phyloP scores from a whole-genome alignment of 2,329 filamentous ascomycete species.

The Nemania sp. region DNA sequence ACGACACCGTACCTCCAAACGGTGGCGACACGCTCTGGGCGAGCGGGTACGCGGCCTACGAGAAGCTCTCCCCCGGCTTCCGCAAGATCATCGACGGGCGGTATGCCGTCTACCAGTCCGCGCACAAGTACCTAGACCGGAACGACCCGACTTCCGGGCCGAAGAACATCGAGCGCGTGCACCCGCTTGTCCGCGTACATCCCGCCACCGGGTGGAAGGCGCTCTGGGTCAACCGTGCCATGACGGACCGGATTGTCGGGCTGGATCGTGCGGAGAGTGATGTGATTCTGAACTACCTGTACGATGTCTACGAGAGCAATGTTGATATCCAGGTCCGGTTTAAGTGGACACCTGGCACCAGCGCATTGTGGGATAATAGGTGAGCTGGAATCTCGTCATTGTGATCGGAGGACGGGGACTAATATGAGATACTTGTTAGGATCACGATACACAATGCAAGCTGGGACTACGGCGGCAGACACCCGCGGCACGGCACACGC shows the following conservation, averaged over 20 bases:
- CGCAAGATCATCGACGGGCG: constrained; percentile 77
- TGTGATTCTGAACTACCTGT: constrained; percentile 73
- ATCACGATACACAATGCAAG: constrained; percentile 81
- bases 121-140: constrained; percentile 75
- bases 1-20: constrained; percentile 72
- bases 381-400: too few relatives aligned
- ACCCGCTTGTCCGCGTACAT: constrained; percentile 77
- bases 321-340: constrained; percentile 79
- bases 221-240: constrained; percentile 76
- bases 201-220: constrained; percentile 81
- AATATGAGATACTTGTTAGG: constrained; percentile 49
- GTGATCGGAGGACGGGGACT: constrained; percentile 11
- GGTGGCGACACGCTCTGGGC: constrained; percentile 82
- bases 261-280: constrained; percentile 77
- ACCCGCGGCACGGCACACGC: constrained; percentile 77
- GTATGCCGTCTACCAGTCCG: constrained; percentile 72
- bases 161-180: constrained; percentile 73
- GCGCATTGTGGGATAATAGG: constrained; percentile 78
- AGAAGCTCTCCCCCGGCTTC: constrained; percentile 78
- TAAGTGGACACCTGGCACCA: constrained; percentile 75
- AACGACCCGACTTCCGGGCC: constrained; percentile 70
- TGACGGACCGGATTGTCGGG: constrained; percentile 76
- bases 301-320: constrained; percentile 75
- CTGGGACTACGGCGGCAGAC: constrained; percentile 76
- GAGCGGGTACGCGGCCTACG: constrained; percentile 76